Conservation (phyloP, 306 rosid genomes). For the Malus domestica region ASM211411v1 NC_041790.1:29466001-29466500, state of each 20-base stretch:
- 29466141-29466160: constrained; percentile 42
- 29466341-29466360: neutral
- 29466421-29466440: constrained; percentile 72
- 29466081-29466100: constrained; percentile 65
- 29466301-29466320: constrained; percentile 87
- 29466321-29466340: constrained; percentile 8
- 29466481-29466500: neutral
- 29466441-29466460: constrained; percentile 95
- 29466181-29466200: constrained; percentile 73
- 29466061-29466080: constrained; percentile 48
- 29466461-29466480: constrained; percentile 73
- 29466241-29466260: constrained; percentile 88
- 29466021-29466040: constrained; percentile 40
- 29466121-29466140: constrained; percentile 44
- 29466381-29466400: constrained; percentile 29
- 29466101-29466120: constrained; percentile 51
- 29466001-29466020: constrained; percentile 37
- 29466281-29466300: constrained; percentile 97
- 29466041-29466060: constrained; percentile 35
- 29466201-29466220: constrained; percentile 69
- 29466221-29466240: constrained; percentile 59
- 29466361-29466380: constrained; percentile 14
- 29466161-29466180: constrained; percentile 29
- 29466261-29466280: constrained; percentile 93
- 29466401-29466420: constrained; percentile 97